Percentiles rank a stretch among this genome's conserved stretches.
phyloP scores from a whole-genome alignment of 1,284 basidiomycete genomes.

The Fistulinella cinereoalba region DNA sequence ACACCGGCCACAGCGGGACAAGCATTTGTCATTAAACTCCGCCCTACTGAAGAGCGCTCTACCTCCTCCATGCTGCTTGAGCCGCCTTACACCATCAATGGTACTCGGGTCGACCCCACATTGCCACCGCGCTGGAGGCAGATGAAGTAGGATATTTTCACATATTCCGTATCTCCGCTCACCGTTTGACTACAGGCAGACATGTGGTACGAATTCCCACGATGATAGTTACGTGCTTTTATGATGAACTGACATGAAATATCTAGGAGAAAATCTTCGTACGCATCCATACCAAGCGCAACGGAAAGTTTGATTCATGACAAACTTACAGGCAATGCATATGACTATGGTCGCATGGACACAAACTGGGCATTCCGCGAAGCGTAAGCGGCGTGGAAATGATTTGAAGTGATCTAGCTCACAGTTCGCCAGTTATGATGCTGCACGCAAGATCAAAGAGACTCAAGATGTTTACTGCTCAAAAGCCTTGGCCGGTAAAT shows the following conservation, averaged over 20 bases:
- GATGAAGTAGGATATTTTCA: conserved; percentile 39
- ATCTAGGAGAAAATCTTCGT: conserved; percentile 30
- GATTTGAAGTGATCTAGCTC: conserved; percentile 1
- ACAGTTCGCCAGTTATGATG: conserved; percentile 49
- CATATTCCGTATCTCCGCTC: background rate
- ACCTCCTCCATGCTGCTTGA: conserved; percentile 50
- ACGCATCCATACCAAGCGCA: background rate
- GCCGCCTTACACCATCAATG: conserved; percentile 42
- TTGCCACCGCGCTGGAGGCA: conserved; percentile 47
- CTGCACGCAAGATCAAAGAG: conserved; percentile 70
- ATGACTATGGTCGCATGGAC: conserved; percentile 45
- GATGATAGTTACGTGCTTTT: background rate
- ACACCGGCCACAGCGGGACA: conserved; percentile 42
- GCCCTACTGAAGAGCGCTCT: conserved; percentile 43
- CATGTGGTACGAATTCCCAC: conserved; percentile 39
- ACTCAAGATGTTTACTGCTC: conserved; percentile 73
- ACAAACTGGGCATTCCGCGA: conserved; percentile 57
- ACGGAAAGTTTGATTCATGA: background rate
- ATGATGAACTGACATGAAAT: conserved; percentile 4
- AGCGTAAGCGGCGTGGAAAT: conserved; percentile 26
- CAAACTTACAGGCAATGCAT: conserved; percentile 23
- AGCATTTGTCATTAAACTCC: conserved; percentile 54
- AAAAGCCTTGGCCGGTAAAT: conserved; percentile 55
- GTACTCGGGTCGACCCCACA: conserved; percentile 29
- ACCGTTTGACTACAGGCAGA: conserved; percentile 36